Evolutionary conservation across 306 rosid species (phyloP).

Genomic region (Rosa lucieae): DNA sequence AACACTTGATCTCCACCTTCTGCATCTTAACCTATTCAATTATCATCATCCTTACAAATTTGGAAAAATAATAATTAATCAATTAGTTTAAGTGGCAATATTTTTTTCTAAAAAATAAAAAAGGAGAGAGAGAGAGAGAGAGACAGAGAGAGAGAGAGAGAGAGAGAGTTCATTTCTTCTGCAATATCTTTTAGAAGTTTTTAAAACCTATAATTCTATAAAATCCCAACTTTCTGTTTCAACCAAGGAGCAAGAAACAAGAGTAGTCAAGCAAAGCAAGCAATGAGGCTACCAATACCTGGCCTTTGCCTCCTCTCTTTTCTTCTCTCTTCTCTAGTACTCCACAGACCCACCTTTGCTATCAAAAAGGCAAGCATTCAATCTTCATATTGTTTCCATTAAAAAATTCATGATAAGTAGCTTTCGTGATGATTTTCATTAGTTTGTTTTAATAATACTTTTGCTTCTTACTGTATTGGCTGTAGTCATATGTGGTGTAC

Average conservation of each 20-base stretch:
- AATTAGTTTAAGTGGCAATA: neutral
- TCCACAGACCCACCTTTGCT: constrained; percentile 46
- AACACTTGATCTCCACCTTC: neutral
- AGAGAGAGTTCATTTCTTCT: neutral
- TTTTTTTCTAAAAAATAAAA: neutral
- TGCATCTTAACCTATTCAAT: neutral
- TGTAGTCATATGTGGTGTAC: constrained; percentile 83
- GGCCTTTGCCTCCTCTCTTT: constrained; percentile 30
- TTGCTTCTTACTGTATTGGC: constrained; percentile 4
- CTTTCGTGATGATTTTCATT: neutral
- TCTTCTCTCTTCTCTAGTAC: constrained; percentile 34
- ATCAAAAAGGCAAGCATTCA: constrained; percentile 57
- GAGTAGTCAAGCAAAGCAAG: constrained; percentile 6
- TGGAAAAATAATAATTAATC: neutral
- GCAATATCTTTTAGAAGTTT: neutral
- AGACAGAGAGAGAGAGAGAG: too few species aligned
- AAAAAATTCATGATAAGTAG: neutral
- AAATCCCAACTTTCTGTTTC: constrained; percentile 34
- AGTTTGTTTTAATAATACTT: neutral
- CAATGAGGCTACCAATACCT: constrained; percentile 38
- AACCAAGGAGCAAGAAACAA: constrained; percentile 20
- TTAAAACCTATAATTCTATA: constrained; percentile 3
- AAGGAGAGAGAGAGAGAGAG: too few species aligned
- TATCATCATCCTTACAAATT: neutral
- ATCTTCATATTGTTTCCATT: constrained; percentile 10